phyloP scores from a whole-genome alignment of 352 stramenopile genomes.

The Bremia lactucae region DNA sequence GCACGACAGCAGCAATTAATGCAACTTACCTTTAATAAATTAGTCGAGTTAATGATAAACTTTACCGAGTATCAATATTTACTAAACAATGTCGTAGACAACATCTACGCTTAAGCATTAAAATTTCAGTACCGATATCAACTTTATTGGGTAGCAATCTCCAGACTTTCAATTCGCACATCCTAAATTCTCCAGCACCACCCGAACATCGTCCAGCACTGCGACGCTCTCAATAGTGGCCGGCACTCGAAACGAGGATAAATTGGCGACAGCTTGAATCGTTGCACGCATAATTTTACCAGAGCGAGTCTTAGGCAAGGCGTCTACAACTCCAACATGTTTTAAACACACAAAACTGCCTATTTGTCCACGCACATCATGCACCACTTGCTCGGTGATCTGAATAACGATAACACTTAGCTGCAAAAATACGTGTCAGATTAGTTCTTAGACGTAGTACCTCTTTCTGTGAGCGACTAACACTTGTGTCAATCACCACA shows the following conservation, averaged over 20 bases:
- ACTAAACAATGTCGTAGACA: too few species aligned
- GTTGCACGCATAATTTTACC: constrained; percentile 44
- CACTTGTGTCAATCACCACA: constrained; percentile 34
- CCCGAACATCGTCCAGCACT: constrained; percentile 28
- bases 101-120: too few species aligned
- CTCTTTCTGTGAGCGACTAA: constrained; percentile 23
- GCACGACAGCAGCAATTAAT: too few species aligned
- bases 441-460: constrained; percentile 4
- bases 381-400: constrained; percentile 31
- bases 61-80: too few species aligned
- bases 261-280: constrained; percentile 42
- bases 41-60: too few species aligned
- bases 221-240: constrained; percentile 42
- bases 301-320: constrained; percentile 40
- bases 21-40: too few species aligned
- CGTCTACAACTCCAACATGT: constrained; percentile 28
- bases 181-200: constrained; percentile 26
- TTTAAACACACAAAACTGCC: constrained; percentile 46
- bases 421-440: constrained; percentile 1
- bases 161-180: constrained; percentile 31
- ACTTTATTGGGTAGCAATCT: too few species aligned
- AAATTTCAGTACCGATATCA: too few species aligned
- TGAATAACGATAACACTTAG: too few species aligned
- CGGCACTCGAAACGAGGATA: constrained; percentile 27
- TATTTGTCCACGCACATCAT: constrained; percentile 33